Evolutionary conservation across 73 alveolate genomes (phyloP).

Genomic region (Strombidium stylifer): DNA sequence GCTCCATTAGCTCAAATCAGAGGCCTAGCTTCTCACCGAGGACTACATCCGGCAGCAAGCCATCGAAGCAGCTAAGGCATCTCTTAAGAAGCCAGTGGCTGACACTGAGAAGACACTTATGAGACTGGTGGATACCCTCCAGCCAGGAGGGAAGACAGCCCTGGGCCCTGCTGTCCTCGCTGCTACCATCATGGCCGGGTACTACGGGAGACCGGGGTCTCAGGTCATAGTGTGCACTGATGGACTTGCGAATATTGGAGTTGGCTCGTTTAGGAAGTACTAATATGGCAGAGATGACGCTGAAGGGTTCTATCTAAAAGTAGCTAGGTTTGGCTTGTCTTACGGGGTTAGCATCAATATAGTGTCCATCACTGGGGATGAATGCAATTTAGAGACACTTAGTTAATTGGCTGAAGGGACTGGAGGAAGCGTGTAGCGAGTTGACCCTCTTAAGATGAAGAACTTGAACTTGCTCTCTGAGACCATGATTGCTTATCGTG

Average conservation of each 20-base stretch:
- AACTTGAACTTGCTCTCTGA: conserved; percentile 58
- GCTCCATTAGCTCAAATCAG: too few species aligned
- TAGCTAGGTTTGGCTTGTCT: conserved; percentile 42
- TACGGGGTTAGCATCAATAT: conserved; percentile 54
- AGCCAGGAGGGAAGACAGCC: conserved; percentile 37
- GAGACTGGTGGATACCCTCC: too few species aligned
- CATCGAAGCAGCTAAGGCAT: too few species aligned
- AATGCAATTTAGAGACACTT: conserved; percentile 41
- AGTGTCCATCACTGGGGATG: conserved; percentile 53
- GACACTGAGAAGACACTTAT: too few species aligned
- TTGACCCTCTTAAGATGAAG: conserved; percentile 62
- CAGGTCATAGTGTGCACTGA: conserved; percentile 68
- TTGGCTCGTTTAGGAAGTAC: conserved; percentile 40
- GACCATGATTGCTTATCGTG: conserved; percentile 71
- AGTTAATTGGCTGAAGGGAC: conserved; percentile 47
- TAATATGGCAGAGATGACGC: not conserved
- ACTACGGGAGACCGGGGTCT: conserved; percentile 47
- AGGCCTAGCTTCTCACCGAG: too few species aligned
- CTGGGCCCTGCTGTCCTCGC: conserved; percentile 71
- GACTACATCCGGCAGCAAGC: too few species aligned
- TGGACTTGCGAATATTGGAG: conserved; percentile 72
- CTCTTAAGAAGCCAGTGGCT: too few species aligned
- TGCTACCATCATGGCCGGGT: conserved; percentile 47
- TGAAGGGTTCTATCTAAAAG: conserved; percentile 46
- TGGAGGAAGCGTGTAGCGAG: conserved; percentile 68